Conservation (phyloP, 352 stramenopile species). For the Pythium angustatum region DNA sequence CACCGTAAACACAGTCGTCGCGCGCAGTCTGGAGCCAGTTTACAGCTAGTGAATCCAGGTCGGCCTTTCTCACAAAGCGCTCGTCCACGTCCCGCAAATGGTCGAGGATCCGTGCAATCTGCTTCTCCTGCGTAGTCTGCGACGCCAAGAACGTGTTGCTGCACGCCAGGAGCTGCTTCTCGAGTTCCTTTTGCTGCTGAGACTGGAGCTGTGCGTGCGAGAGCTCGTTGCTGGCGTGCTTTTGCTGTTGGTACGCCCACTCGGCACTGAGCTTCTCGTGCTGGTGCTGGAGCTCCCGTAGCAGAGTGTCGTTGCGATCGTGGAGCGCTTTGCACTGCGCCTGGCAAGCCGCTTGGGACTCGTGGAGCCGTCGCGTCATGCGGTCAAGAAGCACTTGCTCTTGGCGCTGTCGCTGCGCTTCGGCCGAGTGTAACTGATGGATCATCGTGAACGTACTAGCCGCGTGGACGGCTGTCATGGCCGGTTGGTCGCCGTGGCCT, state of each 20-base stretch:
- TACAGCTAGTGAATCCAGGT: constrained; percentile 32
- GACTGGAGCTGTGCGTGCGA: constrained; percentile 8
- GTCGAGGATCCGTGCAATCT: constrained; percentile 27
- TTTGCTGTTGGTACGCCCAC: constrained; percentile 31
- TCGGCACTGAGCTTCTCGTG: constrained; percentile 20
- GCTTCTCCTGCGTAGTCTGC: constrained; percentile 37
- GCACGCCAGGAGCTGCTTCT: constrained; percentile 28
- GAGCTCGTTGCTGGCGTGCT: constrained; percentile 17
- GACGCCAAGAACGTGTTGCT: constrained; percentile 27
- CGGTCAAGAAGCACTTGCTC: constrained; percentile 17
- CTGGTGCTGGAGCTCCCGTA: constrained; percentile 42
- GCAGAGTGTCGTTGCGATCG: constrained; percentile 36
- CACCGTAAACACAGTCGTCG: constrained; percentile 61
- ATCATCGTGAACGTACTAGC: constrained; percentile 48
- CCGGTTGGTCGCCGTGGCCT: neutral
- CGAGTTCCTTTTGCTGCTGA: constrained; percentile 31
- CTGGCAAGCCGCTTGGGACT: constrained; percentile 16
- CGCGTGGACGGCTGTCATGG: no score
- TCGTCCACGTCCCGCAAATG: constrained; percentile 27
- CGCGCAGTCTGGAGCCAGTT: constrained; percentile 48
- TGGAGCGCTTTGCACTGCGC: constrained; percentile 17
- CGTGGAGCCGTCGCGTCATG: constrained; percentile 15
- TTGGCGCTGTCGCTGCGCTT: constrained; percentile 34
- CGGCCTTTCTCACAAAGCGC: constrained; percentile 29
- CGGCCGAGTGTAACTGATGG: constrained; percentile 40